These are phyloP conservation scores for Orbilia brochopaga DNA, from an alignment of 2,329 filamentous ascomycete genomes.

Conservation along the genomic window DNA sequence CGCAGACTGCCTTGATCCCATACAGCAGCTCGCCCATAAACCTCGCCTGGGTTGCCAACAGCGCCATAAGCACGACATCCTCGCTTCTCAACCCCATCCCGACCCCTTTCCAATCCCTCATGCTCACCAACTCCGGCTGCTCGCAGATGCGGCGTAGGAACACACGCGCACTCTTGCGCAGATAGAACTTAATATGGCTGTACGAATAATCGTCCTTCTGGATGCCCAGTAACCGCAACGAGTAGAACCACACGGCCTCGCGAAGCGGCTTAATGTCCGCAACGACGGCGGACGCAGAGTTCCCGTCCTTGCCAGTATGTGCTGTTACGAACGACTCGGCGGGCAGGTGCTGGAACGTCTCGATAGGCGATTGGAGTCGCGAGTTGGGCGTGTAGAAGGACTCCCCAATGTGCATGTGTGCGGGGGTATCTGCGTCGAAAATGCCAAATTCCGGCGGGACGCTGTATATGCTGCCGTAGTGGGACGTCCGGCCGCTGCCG, in stretches of 20 bases:
- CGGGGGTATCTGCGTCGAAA: conserved; percentile 28
- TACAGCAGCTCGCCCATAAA: conserved; percentile 54
- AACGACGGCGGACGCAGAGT: background rate
- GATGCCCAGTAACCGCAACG: conserved; percentile 53
- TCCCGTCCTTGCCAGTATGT: conserved; percentile 39
- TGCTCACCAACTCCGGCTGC: conserved; percentile 53
- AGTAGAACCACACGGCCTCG: conserved; percentile 54
- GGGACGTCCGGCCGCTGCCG: conserved; percentile 24
- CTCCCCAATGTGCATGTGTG: conserved; percentile 22
- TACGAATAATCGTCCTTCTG: conserved; percentile 54
- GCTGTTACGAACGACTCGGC: conserved; percentile 47
- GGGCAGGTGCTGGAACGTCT: conserved; percentile 42
- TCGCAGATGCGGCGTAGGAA: conserved; percentile 53
- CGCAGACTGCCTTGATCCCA: conserved; percentile 54
- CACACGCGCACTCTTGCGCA: conserved; percentile 52
- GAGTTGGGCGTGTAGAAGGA: conserved; percentile 49
- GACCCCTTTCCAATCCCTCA: conserved; percentile 53
- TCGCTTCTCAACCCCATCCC: conserved; percentile 52
- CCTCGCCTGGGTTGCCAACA: conserved; percentile 54
- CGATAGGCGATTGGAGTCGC: conserved; percentile 40
- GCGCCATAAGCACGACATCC: conserved; percentile 52
- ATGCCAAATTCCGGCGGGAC: conserved; percentile 33
- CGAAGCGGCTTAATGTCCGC: conserved; percentile 51
- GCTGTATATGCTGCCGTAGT: conserved; percentile 38
- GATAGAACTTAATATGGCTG: conserved; percentile 53